Conservation (phyloP, 1,284 basidiomycete genomes). For the Marasmius fiardii region DNA sequence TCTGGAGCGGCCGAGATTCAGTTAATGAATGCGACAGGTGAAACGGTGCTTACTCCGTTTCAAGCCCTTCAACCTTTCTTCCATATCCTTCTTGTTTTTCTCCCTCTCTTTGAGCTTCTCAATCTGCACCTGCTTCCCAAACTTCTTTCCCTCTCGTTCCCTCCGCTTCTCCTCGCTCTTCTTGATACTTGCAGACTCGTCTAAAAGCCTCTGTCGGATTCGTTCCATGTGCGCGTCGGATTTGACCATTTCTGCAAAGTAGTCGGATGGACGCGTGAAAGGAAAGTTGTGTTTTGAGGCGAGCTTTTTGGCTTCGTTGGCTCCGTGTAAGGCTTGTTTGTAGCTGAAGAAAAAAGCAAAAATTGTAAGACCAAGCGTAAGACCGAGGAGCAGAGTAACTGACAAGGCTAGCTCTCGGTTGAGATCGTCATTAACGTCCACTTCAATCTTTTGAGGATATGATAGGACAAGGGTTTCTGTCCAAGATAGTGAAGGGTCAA, state of each 20-base stretch:
- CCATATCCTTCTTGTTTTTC: conserved; percentile 76
- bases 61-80: conserved; percentile 77
- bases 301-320: conserved; percentile 70
- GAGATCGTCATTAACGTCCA: conserved; percentile 86
- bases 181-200: conserved; percentile 89
- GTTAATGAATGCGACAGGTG: background rate
- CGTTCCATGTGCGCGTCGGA: conserved; percentile 98
- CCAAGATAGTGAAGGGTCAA: conserved; percentile 78
- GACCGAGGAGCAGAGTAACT: conserved; percentile 27
- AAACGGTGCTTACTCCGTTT: conserved; percentile 90
- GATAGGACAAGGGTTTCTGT: conserved; percentile 80
- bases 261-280: conserved; percentile 93
- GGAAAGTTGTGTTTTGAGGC: conserved; percentile 76
- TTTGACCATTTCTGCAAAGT: conserved; percentile 99
- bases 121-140: conserved; percentile 93
- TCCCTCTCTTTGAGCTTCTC: conserved; percentile 84
- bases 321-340: conserved; percentile 89
- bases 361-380: background rate
- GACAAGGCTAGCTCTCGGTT: conserved; percentile 94
- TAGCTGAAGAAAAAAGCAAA: conserved; percentile 55
- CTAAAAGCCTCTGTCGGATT: conserved; percentile 86
- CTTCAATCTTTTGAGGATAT: conserved; percentile 72
- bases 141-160: conserved; percentile 96
- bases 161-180: conserved; percentile 89
- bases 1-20: conserved; percentile 39